Base-by-base conservation (phyloP, 345 rosid genomes). In the Salix viminalis region DNA sequence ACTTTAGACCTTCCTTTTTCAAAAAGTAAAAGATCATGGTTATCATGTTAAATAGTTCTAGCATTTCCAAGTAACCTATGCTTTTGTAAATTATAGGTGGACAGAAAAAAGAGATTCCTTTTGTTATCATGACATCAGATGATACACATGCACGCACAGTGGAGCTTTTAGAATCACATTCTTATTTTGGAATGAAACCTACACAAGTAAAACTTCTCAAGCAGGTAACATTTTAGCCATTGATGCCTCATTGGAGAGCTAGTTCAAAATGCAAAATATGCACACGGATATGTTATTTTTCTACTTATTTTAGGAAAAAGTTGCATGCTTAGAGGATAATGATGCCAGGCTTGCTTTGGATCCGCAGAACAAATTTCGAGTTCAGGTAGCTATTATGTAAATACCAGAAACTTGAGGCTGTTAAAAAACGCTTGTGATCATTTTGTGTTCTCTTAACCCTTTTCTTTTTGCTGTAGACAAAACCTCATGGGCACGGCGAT, bases 401-500 rank as follows among this genome's bases (percentile, higher is more conserved):
- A 39, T 54, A 44, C 7, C 61, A 44, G 32, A 52, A 26, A 42
- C 7, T 12, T 46, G 52, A 46, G 18, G 14, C 18, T 46, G 52
- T 42, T 46, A 14, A 13, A 14, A 23, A 10, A 61, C 13, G n/a
- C 37, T 73, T 19, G 13, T 32, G 39, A 44, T 66, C n/a, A n/a
- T n/a, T 60, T 26, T 71, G 60, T 34, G 18, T 73, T 69, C 48
- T 62, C 68, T 74, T 56, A 69, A 74, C 71, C 36, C 39, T 56
- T 83, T 71, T 58, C 76, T 85, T 80, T 21, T 76, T 79, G 67
- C 83, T 75, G 19, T 71, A 96, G 99, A 96, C 97, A 41, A 96
- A 96, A 79, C 99, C 98, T 75, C 97, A 96, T 85, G 99, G 99
- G 80, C 99, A 96, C 74, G 99, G 98, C 24, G 97, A 96, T 83